A percentile compares a stretch with the other conserved stretches of the same genome.
Conservation (phyloP, 1,284 basidiomycete species). For the Stereum hirsutum region DNA sequence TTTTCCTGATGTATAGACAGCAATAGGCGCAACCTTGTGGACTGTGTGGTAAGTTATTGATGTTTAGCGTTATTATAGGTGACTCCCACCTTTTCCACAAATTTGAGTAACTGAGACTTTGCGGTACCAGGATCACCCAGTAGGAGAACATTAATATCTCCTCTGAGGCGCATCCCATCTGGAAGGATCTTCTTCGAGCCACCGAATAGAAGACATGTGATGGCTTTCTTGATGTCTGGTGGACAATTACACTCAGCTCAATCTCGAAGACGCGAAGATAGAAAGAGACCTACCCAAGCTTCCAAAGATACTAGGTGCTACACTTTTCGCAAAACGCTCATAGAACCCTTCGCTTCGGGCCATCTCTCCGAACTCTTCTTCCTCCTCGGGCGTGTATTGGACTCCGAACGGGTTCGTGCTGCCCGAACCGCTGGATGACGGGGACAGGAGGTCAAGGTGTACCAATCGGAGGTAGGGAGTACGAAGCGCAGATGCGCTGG, state of each 20-base stretch:
- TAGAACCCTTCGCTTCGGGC: conserved; percentile 87
- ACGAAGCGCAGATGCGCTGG: conserved; percentile 76
- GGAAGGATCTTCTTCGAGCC: conserved; percentile 98
- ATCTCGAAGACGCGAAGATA: background rate
- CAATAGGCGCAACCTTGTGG: conserved; percentile 83
- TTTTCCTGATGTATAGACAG: conserved; percentile 98
- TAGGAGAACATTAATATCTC: conserved; percentile 96
- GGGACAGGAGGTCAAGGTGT: conserved; percentile 84
- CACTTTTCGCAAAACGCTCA: conserved; percentile 89
- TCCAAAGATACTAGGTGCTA: conserved; percentile 96
- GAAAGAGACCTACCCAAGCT: conserved; percentile 59
- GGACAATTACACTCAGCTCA: conserved; percentile 3
- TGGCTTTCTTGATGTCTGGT: conserved; percentile 95
- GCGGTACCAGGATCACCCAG: conserved; percentile 98
- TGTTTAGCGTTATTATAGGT: background rate
- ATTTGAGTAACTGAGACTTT: conserved; percentile 95
- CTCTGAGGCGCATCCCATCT: conserved; percentile 94
- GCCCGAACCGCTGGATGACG: conserved; percentile 56
- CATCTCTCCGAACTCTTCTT: conserved; percentile 92
- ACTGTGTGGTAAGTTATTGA: background rate
- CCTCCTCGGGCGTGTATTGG: conserved; percentile 92
- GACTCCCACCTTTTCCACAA: conserved; percentile 86
- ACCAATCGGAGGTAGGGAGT: conserved; percentile 93
- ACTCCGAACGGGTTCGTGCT: conserved; percentile 71
- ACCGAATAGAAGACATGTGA: conserved; percentile 91